Percentiles rank a stretch among this genome's conserved stretches.
Conservation (phyloP, 148 eudicot genomes). For the Pharnaceum exiguum region DNA sequence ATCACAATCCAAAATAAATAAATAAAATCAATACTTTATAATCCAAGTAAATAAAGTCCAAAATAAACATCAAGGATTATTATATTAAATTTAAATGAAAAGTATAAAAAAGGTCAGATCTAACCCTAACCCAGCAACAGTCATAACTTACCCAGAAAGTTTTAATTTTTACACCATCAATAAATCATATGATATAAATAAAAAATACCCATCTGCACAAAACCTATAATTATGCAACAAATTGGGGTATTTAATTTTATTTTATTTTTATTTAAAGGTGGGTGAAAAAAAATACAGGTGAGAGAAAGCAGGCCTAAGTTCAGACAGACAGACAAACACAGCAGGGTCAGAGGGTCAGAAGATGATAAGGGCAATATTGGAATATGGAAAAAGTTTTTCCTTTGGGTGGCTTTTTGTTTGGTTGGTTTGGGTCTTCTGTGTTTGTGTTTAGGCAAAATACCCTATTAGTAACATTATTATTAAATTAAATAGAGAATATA, state of each 20-base stretch:
- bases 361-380: slow-evolving; percentile 38
- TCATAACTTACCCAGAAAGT: slow-evolving; percentile 8
- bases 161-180: neutral
- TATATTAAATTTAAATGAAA: neutral
- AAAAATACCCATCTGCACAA: neutral
- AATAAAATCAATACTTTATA: slow-evolving; percentile 19
- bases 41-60: slow-evolving; percentile 16
- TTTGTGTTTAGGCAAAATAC: slow-evolving; percentile 13
- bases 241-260: slow-evolving; percentile 6
- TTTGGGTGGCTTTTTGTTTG: neutral
- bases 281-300: neutral
- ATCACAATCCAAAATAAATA: slow-evolving; percentile 28
- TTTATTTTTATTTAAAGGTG: slow-evolving; percentile 8
- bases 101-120: slow-evolving; percentile 27
- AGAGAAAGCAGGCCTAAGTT: slow-evolving; percentile 18
- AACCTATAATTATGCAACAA: slow-evolving; percentile 11
- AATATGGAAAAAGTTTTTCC: neutral
- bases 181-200: neutral
- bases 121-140: slow-evolving; percentile 23
- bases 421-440: slow-evolving; percentile 1
- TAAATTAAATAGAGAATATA: no score
- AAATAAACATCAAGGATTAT: neutral
- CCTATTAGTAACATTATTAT: slow-evolving; percentile 3
- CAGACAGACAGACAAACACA: no score
- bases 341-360: no score